phyloP scores from a whole-genome alignment of 1,139 yeast genomes.

The Candida anutae region DNA sequence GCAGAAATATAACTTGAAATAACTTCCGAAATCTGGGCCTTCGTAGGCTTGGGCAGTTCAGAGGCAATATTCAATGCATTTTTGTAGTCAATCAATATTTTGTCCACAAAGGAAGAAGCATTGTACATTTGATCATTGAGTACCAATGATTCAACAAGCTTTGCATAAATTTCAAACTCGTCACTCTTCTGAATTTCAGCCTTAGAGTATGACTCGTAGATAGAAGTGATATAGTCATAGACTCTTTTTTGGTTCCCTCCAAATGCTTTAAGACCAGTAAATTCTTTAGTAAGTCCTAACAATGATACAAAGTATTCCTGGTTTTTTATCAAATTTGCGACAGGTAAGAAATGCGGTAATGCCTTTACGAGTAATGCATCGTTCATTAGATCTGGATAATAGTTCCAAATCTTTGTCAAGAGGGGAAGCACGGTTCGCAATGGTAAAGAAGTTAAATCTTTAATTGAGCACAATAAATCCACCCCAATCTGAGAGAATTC shows the following conservation, averaged over 20 bases:
- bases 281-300: conserved; percentile 15
- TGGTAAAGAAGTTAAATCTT: conserved; percentile 19
- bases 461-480: conserved; percentile 48
- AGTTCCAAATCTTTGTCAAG: conserved; percentile 17
- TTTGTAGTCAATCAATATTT: conserved; percentile 26
- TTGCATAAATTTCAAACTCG: conserved; percentile 44
- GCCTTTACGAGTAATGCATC: conserved; percentile 14
- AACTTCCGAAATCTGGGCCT: conserved; percentile 20
- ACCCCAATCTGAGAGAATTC: conserved; percentile 60
- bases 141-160: conserved; percentile 44
- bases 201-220: conserved; percentile 18
- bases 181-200: conserved; percentile 7
- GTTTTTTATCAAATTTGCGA: conserved; percentile 1
- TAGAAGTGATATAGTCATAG: conserved; percentile 21
- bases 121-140: conserved; percentile 38
- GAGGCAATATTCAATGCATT: no score
- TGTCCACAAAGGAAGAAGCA: conserved; percentile 52
- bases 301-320: neutral
- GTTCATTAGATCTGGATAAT: conserved; percentile 22
- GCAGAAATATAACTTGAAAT: conserved; percentile 26
- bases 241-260: conserved; percentile 9
- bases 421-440: conserved; percentile 18
- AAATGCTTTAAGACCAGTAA: conserved; percentile 13
- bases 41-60: conserved; percentile 12
- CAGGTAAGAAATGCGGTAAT: conserved; percentile 4